A percentile compares a stretch with the other conserved stretches of the same genome.
Evolutionary conservation across 495 filamentous ascomycete genomes (phyloP).

Genomic region (Aspergillus panamensis): DNA sequence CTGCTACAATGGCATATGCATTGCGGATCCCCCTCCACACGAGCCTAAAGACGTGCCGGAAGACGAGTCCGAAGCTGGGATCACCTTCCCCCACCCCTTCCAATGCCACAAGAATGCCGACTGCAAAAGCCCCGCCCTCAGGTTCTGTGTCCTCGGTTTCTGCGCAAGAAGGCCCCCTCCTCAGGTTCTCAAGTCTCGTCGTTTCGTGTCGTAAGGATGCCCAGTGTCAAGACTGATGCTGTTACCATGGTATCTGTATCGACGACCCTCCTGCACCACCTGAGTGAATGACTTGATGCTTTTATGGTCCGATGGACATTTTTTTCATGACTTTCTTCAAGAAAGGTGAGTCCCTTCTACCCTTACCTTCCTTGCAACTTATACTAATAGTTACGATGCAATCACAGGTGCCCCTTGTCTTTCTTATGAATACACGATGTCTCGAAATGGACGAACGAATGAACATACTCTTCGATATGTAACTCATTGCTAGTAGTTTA

Average conservation of each 20-base stretch:
- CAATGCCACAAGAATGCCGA: slow-evolving; percentile 3
- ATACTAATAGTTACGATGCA: not conserved
- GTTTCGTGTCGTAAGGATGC: not conserved
- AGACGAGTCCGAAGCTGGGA: not conserved
- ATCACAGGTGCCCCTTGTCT: not conserved
- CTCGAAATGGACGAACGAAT: not conserved
- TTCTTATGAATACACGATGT: not conserved
- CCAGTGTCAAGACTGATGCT: not conserved
- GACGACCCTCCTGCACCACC: not conserved
- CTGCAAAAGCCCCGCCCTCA: not conserved
- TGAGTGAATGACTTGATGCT: not conserved
- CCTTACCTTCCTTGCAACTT: not conserved
- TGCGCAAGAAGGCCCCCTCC: slow-evolving; percentile 3
- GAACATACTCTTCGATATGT: not conserved
- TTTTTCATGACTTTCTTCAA: not conserved
- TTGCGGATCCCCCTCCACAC: not conserved
- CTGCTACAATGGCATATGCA: slow-evolving; percentile 12
- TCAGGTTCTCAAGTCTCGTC: not conserved
- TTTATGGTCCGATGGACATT: not conserved
- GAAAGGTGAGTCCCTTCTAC: not conserved
- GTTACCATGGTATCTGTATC: slow-evolving; percentile 7
- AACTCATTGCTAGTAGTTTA: not conserved
- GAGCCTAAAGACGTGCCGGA: too few relatives aligned
- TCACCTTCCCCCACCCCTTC: not conserved
- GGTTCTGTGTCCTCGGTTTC: slow-evolving; percentile 5